Evolutionary conservation across 2,329 filamentous ascomycete species (phyloP), one percentile per base, ranked within the genome.

Genomic region (Penicillium sp.): DNA sequence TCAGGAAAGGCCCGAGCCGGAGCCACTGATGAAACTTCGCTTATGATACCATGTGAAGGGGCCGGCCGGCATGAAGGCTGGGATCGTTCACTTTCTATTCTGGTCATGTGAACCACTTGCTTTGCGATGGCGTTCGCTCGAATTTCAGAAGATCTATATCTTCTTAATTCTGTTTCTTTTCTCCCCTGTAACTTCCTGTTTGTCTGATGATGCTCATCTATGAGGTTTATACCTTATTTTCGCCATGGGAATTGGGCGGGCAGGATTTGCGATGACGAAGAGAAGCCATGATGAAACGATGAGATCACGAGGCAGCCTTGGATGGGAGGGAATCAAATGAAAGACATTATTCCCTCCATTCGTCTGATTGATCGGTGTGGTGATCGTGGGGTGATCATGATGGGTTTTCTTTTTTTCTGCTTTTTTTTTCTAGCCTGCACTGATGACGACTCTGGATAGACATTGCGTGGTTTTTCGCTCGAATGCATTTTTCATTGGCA

Each of bases 41-140:
- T 71, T 71, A 69, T 69, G 69, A 71, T 70, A 68, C 69, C 65
- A 60, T 53, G 62, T 62, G 51, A 58, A 56, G 47, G 38, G 47
- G 36, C 47, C 23, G 23, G n/a, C 24, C 21, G 41, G 41, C 41
- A 24, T 28, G 56, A 52, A 53, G 51, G 46, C 49, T 53, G 57
- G 54, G 54, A 55, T 58, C 49, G 57, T 51, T 61, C 54, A 63
- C 55, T 65, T 56, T 53, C 45, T 59, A 57, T 56, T 55, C 53
- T 51, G 48, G 51, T 60, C 52, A 62, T 64, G 50, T 53, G 50
- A 42, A 52, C 48, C 36, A 34, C 45, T 46, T 64, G 56, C 61
- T 68, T 64, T 68, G 64, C 66, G 62, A 65, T 65, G 68, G 69
- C 69, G 69, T 69, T 70, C 58, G 54, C 61, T 65, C 52, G 59